phyloP scores from a whole-genome alignment of 768 basidiomycete species.

The Hygrophorus russula region DNA sequence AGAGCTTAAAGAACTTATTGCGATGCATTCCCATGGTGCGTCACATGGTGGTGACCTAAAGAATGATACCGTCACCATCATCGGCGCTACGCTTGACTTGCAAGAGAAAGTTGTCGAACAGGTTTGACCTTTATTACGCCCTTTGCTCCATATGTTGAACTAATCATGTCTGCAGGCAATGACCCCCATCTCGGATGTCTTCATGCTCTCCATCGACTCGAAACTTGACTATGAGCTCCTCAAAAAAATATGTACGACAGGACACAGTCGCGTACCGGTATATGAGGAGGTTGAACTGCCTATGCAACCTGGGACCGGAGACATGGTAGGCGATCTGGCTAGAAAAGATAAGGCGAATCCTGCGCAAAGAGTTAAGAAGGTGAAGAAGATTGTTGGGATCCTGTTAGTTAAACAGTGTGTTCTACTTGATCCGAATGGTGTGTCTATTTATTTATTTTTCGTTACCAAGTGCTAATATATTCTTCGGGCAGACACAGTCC shows the following conservation, averaged over 20 bases:
- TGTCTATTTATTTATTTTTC: background rate
- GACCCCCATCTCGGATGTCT: constrained; percentile 71
- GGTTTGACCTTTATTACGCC: constrained; percentile 20
- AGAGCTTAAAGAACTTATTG: constrained; percentile 86
- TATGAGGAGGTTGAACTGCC: constrained; percentile 68
- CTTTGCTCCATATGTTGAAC: background rate
- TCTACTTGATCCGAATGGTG: constrained; percentile 75
- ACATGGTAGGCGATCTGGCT: background rate
- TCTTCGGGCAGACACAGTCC: constrained; percentile 52
- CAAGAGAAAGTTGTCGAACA: constrained; percentile 78
- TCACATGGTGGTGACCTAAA: constrained; percentile 80
- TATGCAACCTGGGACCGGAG: background rate
- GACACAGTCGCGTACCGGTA: constrained; percentile 78
- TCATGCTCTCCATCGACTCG: constrained; percentile 83
- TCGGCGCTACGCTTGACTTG: constrained; percentile 80
- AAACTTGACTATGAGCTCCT: constrained; percentile 74
- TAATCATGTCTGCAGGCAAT: constrained; percentile 39
- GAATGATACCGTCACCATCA: constrained; percentile 80
- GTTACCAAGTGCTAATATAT: background rate
- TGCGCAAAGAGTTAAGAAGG: constrained; percentile 31
- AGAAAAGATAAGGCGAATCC: background rate
- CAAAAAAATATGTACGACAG: constrained; percentile 63
- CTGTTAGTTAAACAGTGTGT: constrained; percentile 87
- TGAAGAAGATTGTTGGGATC: constrained; percentile 80
- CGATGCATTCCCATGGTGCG: constrained; percentile 67